Evolutionary conservation across 768 basidiomycete genomes (phyloP).

Genomic region (Lepiota venenata): DNA sequence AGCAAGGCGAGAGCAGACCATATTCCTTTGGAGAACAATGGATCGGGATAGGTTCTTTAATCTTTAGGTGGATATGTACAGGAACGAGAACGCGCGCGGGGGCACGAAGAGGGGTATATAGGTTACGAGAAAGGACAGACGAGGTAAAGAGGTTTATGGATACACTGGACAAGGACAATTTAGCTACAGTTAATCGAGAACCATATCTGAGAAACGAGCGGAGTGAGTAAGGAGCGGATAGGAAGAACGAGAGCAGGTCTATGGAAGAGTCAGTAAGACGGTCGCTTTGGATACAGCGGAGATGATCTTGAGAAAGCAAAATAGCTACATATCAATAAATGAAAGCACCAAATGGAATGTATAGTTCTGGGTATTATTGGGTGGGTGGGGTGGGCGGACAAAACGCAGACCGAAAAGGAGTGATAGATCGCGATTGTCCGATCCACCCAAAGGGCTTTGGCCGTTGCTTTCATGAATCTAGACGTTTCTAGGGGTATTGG

Average conservation of each 20-base stretch:
- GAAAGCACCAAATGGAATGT: constrained; percentile 8
- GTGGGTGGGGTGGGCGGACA: not conserved
- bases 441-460: not conserved
- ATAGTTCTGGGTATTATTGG: constrained; percentile 6
- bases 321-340: constrained; percentile 5
- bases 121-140: not conserved
- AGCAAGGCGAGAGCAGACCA: constrained; percentile 17
- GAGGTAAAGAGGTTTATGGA: constrained; percentile 7
- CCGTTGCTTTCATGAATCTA: constrained; percentile 1
- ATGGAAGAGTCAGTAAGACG: not conserved
- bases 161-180: constrained; percentile 9
- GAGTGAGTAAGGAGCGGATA: not conserved
- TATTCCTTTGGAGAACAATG: not conserved
- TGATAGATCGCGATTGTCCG: not conserved
- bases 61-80: constrained; percentile 5
- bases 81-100: not conserved
- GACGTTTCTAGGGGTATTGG: constrained; percentile 5
- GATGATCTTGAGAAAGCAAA: constrained; percentile 1
- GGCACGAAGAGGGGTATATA: too few relatives aligned
- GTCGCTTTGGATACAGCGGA: constrained; percentile 8
- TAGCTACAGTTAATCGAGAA: constrained; percentile 9
- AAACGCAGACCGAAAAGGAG: not conserved
- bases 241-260: not conserved
- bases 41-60: not conserved
- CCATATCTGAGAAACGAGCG: not conserved